Evolutionary conservation across 306 rosid genomes (phyloP), one percentile per base, ranked within the genome.

Genomic region (Vigna unguiculata): DNA sequence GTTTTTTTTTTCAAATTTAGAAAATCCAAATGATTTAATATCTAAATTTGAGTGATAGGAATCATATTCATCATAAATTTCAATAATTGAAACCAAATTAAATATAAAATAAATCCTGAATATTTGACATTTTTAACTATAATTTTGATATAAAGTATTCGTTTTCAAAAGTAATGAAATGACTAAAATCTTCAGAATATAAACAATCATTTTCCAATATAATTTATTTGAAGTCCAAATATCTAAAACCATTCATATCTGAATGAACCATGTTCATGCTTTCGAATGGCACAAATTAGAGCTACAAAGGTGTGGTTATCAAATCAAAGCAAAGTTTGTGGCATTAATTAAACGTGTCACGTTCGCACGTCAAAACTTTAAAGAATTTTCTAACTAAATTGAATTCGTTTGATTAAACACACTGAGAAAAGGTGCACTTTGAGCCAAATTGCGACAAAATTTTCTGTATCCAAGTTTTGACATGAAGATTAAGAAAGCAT

Each of bases 261-360:
- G 12, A 45, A 58, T 38, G 20, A 76, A 64, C 28, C 13, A 22
- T 34, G 38, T 24, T 48, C 63, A 21, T 38, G 8, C 16, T 19
- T 41, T 34, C 12, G 36, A 49, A 38, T 51, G 53, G 78, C 11
- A 74, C 9, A 54, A 34, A 51, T 24, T 24, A 22, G 58, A 17
- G 34, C 4, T 38, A n/a, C n/a, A 61, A 61, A 21, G 77, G 34
- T 32, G 72, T 70, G 82, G 62, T 64, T 67, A 77, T 78, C 62
- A 69, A 20, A 58, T 20, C 30, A 78, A 30, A 32, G 22, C 64
- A 22, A 69, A 21, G 17, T 32, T 64, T 28, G 69, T 80, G 76
- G 80, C 54, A 47, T 9, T 66, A 73, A 47, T 9, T 66, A 73
- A 55, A 16, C 47, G 1, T 66, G 7, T 73, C 71, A 65, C 25